These are phyloP conservation scores for Candida manassasensis DNA, from an alignment of 805 yeast genomes.

Conservation along the genomic window DNA sequence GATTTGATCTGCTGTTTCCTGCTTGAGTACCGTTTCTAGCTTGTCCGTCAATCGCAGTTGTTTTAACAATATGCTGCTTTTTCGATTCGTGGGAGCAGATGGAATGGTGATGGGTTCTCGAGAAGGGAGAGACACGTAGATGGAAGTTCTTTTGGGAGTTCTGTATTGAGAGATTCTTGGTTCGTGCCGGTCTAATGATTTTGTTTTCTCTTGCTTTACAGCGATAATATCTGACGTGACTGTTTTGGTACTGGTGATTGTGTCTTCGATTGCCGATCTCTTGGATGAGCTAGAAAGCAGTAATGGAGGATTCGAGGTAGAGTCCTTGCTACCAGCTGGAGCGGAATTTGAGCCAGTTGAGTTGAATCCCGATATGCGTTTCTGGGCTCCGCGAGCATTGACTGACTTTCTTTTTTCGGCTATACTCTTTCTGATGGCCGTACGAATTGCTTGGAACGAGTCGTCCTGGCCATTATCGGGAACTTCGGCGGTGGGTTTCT, in stretches of 20 bases:
- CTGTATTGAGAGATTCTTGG: constrained; percentile 8
- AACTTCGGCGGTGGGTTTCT: background rate
- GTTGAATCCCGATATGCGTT: background rate
- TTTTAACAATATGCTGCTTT: constrained; percentile 1
- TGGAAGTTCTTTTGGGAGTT: constrained; percentile 29
- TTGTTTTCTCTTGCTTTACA: too few species aligned
- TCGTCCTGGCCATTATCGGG: constrained; percentile 10
- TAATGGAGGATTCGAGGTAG: background rate
- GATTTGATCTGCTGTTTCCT: background rate
- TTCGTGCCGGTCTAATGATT: background rate
- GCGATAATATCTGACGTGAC: background rate
- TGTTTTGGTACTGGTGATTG: background rate
- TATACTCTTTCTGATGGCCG: constrained; percentile 42
- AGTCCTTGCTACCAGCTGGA: background rate
- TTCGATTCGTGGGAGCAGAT: constrained; percentile 11
- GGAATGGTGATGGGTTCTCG: constrained; percentile 32
- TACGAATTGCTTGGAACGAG: constrained; percentile 46
- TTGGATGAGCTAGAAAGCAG: background rate
- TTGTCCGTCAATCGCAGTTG: constrained; percentile 3
- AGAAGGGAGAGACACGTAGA: constrained; percentile 34
- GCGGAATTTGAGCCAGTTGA: background rate
- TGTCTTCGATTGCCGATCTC: background rate
- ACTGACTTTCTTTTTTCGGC: constrained; percentile 23
- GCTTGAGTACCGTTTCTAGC: constrained; percentile 1
- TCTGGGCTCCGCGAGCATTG: background rate